Evolutionary conservation across 441 rosid species (phyloP).

Genomic region (Mallotus japonicus): DNA sequence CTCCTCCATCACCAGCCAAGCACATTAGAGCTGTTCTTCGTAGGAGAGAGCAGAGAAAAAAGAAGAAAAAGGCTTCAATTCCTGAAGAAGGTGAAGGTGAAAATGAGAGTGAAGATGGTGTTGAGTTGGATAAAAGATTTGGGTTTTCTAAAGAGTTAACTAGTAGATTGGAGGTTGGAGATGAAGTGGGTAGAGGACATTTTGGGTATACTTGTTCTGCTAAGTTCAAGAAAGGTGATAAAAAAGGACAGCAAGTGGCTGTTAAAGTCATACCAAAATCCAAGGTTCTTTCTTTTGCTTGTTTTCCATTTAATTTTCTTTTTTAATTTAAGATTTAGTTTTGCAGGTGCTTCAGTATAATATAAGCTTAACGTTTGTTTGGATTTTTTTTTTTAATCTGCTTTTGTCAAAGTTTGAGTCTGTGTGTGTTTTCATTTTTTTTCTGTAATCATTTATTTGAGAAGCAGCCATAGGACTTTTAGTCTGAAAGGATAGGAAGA

Average conservation of each 20-base stretch:
- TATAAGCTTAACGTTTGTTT: neutral
- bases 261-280: constrained; percentile 91
- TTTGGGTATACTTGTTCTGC: constrained; percentile 97
- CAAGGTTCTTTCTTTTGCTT: constrained; percentile 46
- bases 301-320: neutral
- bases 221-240: constrained; percentile 80
- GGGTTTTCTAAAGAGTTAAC: constrained; percentile 81
- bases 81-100: constrained; percentile 52
- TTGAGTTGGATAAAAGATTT: constrained; percentile 78
- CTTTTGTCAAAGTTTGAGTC: constrained; percentile 1
- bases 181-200: constrained; percentile 94
- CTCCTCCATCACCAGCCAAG: constrained; percentile 95
- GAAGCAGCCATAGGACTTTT: neutral
- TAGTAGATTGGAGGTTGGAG: constrained; percentile 67
- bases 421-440: neutral
- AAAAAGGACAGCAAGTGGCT: constrained; percentile 79
- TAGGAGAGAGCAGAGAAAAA: constrained; percentile 30
- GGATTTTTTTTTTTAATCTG: neutral
- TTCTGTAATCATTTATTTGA: neutral
- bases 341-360: neutral
- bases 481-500: constrained; percentile 9
- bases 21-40: constrained; percentile 71
- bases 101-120: constrained; percentile 48
- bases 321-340: constrained; percentile 2
- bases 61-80: constrained; percentile 36